Evolutionary conservation across 2,329 filamentous ascomycete species (phyloP).

Genomic region (Decorospora gaudefroyi): DNA sequence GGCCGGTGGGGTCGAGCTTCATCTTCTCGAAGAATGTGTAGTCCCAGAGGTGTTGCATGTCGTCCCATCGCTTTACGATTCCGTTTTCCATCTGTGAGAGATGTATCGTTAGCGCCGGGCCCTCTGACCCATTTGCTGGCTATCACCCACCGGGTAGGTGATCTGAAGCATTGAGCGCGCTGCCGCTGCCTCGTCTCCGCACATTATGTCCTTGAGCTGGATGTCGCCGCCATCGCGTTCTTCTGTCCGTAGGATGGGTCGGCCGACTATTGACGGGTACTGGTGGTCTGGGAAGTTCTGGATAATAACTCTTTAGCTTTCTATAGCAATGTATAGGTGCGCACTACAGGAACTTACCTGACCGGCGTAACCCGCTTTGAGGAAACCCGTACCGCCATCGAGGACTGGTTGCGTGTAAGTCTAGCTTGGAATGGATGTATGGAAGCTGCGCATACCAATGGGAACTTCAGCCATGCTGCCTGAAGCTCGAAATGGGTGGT

Average conservation of each 20-base stretch:
- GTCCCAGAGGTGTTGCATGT: constrained; percentile 99
- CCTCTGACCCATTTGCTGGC: constrained; percentile 12
- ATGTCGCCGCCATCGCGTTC: constrained; percentile 74
- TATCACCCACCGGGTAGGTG: constrained; percentile 77
- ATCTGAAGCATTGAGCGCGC: constrained; percentile 98
- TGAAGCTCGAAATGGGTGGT: constrained; percentile 21
- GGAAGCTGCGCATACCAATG: constrained; percentile 50
- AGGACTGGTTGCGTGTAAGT: constrained; percentile 69
- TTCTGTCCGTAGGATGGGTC: constrained; percentile 95
- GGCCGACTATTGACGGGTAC: constrained; percentile 96
- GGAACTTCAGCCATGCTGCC: constrained; percentile 55
- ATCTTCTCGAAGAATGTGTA: constrained; percentile 99
- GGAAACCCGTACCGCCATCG: constrained; percentile 98
- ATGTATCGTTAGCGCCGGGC: constrained; percentile 35
- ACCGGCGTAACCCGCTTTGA: constrained; percentile 98
- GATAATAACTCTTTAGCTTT: constrained; percentile 12
- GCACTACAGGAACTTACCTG: constrained; percentile 59
- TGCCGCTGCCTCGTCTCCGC: constrained; percentile 94
- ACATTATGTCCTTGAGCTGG: constrained; percentile 97
- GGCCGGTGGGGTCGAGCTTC: constrained; percentile 83
- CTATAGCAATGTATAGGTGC: background rate
- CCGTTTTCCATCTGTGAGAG: constrained; percentile 88
- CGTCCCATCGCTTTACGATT: constrained; percentile 99
- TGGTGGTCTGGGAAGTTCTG: constrained; percentile 99
- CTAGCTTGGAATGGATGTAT: constrained; percentile 12